phyloP scores from a whole-genome alignment of 1,139 yeast species.

The Scheffersomyces quercinus region DNA sequence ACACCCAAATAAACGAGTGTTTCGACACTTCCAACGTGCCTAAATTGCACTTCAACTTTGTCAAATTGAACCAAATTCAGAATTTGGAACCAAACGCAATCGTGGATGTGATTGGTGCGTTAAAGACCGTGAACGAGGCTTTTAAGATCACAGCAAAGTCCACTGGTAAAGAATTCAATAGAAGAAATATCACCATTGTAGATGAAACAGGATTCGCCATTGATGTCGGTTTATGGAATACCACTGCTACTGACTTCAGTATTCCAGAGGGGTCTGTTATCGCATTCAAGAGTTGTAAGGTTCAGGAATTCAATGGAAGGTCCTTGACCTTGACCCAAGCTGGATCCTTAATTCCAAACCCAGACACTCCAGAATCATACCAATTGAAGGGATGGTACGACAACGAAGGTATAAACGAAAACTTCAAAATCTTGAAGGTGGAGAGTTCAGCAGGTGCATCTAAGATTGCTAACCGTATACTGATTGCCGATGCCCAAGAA shows the following conservation, averaged over 20 bases:
- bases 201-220: slow-evolving; percentile 82
- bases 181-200: slow-evolving; percentile 84
- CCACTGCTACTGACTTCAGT: slow-evolving; percentile 74
- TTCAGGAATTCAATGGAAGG: slow-evolving; percentile 87
- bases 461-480: slow-evolving; percentile 52
- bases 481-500: slow-evolving; percentile 65
- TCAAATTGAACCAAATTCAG: slow-evolving; percentile 65
- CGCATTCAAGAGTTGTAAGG: slow-evolving; percentile 88
- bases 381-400: slow-evolving; percentile 95
- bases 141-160: slow-evolving; percentile 89
- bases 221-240: slow-evolving; percentile 88
- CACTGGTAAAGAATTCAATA: slow-evolving; percentile 85
- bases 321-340: slow-evolving; percentile 78
- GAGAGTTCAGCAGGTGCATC: slow-evolving; percentile 32
- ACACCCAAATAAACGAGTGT: slow-evolving; percentile 73
- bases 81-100: slow-evolving; percentile 68
- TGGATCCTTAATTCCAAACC: slow-evolving; percentile 74
- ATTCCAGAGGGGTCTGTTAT: slow-evolving; percentile 81
- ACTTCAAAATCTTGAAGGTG: slow-evolving; percentile 60
- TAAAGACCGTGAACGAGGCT: slow-evolving; percentile 72
- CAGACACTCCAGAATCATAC: slow-evolving; percentile 87
- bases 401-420: slow-evolving; percentile 64
- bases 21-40: slow-evolving; percentile 71
- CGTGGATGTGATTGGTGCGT: slow-evolving; percentile 84
- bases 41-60: slow-evolving; percentile 72